A percentile compares a stretch with the other conserved stretches of the same genome.
These are phyloP conservation scores for Shiraia sp. DNA, from an alignment of 2,329 filamentous ascomycete species.

Conservation along the genomic window DNA sequence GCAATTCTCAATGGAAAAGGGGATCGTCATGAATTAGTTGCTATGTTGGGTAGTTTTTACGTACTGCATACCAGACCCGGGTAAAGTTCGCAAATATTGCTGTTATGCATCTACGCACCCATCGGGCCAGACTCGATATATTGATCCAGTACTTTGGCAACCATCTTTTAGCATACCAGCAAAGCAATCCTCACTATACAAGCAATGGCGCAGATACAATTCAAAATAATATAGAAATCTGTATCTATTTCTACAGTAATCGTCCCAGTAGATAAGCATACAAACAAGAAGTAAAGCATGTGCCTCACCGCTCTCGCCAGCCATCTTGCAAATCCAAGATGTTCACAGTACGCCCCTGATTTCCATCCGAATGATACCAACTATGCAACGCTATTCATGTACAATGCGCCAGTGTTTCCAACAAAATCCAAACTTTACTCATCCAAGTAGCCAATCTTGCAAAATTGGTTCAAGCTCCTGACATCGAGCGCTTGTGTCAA, in stretches of 20 bases:
- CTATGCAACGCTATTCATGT: constrained; percentile 1
- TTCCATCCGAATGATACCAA: background rate
- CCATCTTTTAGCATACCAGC: too few species aligned
- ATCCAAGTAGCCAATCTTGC: constrained; percentile 43
- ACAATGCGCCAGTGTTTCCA: constrained; percentile 1
- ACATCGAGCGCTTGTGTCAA: constrained; percentile 50
- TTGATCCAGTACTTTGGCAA: too few species aligned
- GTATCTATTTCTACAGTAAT: background rate
- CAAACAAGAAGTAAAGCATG: background rate
- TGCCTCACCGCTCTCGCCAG: constrained; percentile 4
- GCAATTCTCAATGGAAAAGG: too few species aligned
- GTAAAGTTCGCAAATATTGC: too few species aligned
- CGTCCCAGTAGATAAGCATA: background rate
- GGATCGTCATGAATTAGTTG: too few species aligned
- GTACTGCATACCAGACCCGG: too few species aligned
- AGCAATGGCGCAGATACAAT: too few species aligned
- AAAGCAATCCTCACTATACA: too few species aligned
- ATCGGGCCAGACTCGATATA: too few species aligned
- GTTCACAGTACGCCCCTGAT: constrained; percentile 8
- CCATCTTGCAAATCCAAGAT: constrained; percentile 11
- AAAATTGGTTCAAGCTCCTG: constrained; percentile 48
- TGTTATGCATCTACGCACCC: too few species aligned
- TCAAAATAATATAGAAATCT: background rate
- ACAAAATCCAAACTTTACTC: constrained; percentile 18
- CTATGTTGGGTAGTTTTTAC: too few species aligned